Evolutionary conservation across 1,284 basidiomycete genomes (phyloP).

Genomic region (Ustilago hordei): DNA sequence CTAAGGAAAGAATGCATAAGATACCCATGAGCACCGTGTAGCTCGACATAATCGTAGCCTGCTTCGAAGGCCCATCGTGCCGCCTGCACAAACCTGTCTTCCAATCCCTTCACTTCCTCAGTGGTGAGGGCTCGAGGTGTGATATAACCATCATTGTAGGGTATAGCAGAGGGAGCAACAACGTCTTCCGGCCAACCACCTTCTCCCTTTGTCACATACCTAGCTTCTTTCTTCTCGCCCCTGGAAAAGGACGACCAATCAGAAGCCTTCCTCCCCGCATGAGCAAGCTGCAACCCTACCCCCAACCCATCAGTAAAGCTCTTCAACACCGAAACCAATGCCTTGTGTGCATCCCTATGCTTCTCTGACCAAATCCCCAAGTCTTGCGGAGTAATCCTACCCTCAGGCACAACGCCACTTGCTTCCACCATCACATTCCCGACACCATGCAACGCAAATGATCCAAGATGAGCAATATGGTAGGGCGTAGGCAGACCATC

Average conservation of each 20-base stretch:
- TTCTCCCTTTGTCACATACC: conserved; percentile 50
- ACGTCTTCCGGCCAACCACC: conserved; percentile 80
- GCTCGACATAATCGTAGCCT: conserved; percentile 80
- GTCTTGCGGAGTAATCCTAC: conserved; percentile 79
- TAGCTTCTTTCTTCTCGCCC: conserved; percentile 62
- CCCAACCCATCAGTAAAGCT: conserved; percentile 74
- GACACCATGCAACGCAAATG: conserved; percentile 66
- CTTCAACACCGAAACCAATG: conserved; percentile 82
- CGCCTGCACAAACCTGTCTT: conserved; percentile 78
- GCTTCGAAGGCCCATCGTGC: conserved; percentile 73
- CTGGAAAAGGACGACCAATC: conserved; percentile 69
- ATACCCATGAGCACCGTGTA: conserved; percentile 73
- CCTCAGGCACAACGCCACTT: conserved; percentile 77
- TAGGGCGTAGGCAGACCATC: conserved; percentile 65
- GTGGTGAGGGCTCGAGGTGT: conserved; percentile 75
- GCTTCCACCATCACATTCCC: conserved; percentile 66
- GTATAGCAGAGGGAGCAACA: conserved; percentile 75
- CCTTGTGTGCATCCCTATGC: conserved; percentile 78
- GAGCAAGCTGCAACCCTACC: conserved; percentile 83
- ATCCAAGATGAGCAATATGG: conserved; percentile 65
- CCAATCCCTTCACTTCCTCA: conserved; percentile 75
- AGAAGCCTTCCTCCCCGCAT: conserved; percentile 81
- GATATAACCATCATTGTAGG: conserved; percentile 73
- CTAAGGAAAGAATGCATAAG: conserved; percentile 73
- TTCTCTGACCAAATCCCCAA: conserved; percentile 80